Evolutionary conservation across 2,329 filamentous ascomycete species (phyloP).

Genomic region (Diaporthe nobilis): DNA sequence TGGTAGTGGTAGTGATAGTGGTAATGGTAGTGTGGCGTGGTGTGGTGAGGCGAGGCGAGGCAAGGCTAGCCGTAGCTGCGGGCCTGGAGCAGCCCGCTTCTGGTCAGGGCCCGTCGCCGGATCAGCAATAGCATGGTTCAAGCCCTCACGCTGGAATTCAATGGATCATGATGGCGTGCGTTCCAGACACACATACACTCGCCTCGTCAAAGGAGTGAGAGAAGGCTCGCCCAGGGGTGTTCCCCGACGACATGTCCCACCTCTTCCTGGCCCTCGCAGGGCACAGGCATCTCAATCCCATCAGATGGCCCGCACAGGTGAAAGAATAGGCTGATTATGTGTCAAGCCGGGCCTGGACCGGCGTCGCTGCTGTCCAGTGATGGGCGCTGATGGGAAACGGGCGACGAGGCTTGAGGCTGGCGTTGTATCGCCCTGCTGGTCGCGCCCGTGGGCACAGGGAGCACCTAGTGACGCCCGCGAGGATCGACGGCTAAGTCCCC

Average conservation of each 20-base stretch:
- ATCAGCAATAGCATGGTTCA: constrained; percentile 24
- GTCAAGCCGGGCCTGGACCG: constrained; percentile 8
- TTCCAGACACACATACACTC: constrained; percentile 4
- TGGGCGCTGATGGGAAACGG: neutral
- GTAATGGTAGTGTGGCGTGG: neutral
- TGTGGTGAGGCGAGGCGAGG: neutral
- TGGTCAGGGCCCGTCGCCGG: constrained; percentile 11
- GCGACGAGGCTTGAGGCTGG: constrained; percentile 12
- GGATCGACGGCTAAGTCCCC: constrained; percentile 22
- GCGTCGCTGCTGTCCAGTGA: neutral
- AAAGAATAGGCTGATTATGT: constrained; percentile 23
- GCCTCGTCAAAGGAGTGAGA: neutral
- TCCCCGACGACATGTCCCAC: neutral
- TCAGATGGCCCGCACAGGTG: constrained; percentile 18
- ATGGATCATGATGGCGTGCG: constrained; percentile 21
- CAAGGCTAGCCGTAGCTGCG: constrained; percentile 20
- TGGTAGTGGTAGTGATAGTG: neutral
- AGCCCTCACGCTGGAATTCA: constrained; percentile 23
- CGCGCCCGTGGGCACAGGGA: constrained; percentile 1
- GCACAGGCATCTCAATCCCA: constrained; percentile 16
- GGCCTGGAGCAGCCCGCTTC: constrained; percentile 4
- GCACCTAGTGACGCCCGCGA: neutral
- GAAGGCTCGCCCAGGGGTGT: neutral
- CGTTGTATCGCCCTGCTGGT: constrained; percentile 3
- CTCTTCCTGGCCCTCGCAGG: neutral